Conservation (phyloP, 2,329 filamentous ascomycete genomes). For the Claviceps pusilla region DNA sequence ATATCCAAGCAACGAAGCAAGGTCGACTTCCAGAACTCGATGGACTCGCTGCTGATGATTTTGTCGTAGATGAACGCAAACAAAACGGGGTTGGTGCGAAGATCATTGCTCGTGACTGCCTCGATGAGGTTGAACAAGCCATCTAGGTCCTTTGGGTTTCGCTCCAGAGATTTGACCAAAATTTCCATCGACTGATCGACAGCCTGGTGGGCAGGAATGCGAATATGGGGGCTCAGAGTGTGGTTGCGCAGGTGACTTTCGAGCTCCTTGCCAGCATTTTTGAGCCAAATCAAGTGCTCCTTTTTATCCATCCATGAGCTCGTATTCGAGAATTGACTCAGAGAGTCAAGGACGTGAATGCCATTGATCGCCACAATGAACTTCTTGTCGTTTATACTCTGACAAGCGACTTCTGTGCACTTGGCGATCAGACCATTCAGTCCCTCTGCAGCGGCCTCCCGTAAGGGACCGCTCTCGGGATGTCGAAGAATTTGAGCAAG, state of each 20-base stretch:
- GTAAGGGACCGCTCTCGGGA: conserved; percentile 56
- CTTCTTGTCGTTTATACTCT: conserved; percentile 50
- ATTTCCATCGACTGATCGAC: conserved; percentile 77
- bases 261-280: conserved; percentile 58
- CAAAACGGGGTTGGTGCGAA: conserved; percentile 62
- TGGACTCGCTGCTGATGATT: conserved; percentile 69
- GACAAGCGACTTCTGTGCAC: conserved; percentile 46
- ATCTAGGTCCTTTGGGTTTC: conserved; percentile 63
- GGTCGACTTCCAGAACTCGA: conserved; percentile 72
- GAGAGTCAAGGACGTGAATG: conserved; percentile 68
- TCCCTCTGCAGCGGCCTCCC: conserved; percentile 59
- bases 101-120: conserved; percentile 65
- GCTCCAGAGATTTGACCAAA: conserved; percentile 63
- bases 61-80: conserved; percentile 71
- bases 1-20: conserved; percentile 76
- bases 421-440: conserved; percentile 56
- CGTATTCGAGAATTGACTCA: conserved; percentile 51
- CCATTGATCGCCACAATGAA: conserved; percentile 66
- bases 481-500: conserved; percentile 75
- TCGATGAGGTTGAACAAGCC: conserved; percentile 75
- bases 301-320: conserved; percentile 58
- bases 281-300: conserved; percentile 45
- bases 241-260: conserved; percentile 60
- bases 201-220: conserved; percentile 76
- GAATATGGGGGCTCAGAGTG: conserved; percentile 53